Evolutionary conservation across 306 rosid species (phyloP), one percentile per base, ranked within the genome.

Genomic region (Trichosanthes truncata): DNA sequence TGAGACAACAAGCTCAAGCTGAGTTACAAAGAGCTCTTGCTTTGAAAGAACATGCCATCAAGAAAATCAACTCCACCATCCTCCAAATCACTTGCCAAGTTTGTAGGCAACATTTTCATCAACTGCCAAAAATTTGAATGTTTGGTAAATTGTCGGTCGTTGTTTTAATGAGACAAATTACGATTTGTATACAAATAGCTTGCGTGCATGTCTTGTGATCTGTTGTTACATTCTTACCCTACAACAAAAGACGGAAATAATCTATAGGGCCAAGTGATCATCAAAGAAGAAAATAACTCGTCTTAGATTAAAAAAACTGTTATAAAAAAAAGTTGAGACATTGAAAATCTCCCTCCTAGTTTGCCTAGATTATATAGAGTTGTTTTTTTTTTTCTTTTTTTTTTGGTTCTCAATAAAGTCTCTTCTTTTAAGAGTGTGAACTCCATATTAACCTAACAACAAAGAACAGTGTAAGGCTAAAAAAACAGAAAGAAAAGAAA

Each of bases 1-100:
- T 91, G 13, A 86, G 98, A 46, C 98, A 92, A 40, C 96, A 92
- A 81, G 99, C 99, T 8, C 96, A 89, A 43, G 80, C 78, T 9
- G 99, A 96, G 81, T 79, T 93, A 15, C 96, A 93, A 78, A 90
- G 83, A 76, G 98, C 99, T 1, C 91, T 84, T 7, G 86, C 89
- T n/a, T 78, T 96, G 69, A 93, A 93, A 80, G 88, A 90, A 40
- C 94, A 89, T 63, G 99, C 99, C 31, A 80, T 88, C 48, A 91
- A 90, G 71, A 88, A 91, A 81, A 86, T 96, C 68, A 93, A 89
- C 84, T 96, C 98, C 5, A 90, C 96, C 10, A 80, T 96, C 80
- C 92, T 93, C 25, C 99, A 93, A 85, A 87, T 96, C 85, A 96
- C 99, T 18, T 93, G 99, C 74, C 97, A 90, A 15, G 79, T 90